Conservation (phyloP, 2,329 filamentous ascomycete species). For the Penicillium sumatraense region DNA sequence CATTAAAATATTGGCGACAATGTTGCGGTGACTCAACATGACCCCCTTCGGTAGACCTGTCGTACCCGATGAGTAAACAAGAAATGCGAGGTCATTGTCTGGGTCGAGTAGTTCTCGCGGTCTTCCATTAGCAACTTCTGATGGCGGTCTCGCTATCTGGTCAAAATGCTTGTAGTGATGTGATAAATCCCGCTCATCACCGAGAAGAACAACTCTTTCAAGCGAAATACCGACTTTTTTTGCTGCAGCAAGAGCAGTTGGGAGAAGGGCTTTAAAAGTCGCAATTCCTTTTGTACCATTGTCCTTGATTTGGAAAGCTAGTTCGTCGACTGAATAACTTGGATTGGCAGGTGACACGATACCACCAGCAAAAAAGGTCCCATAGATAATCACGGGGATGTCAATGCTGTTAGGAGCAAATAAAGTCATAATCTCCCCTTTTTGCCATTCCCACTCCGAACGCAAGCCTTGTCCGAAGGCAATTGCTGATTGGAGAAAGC, state of each 20-base stretch:
- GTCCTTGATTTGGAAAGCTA: constrained; percentile 16
- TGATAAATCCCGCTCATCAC: neutral
- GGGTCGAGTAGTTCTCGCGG: constrained; percentile 6
- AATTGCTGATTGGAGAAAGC: neutral
- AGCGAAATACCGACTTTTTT: constrained; percentile 1
- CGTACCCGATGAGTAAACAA: constrained; percentile 39
- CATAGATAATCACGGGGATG: constrained; percentile 18
- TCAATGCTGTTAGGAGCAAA: constrained; percentile 23
- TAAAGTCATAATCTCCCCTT: constrained; percentile 21
- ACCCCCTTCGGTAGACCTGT: constrained; percentile 35
- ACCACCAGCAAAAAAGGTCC: constrained; percentile 21
- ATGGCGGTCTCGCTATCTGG: neutral
- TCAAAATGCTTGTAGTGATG: neutral
- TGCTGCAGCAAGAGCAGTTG: constrained; percentile 10
- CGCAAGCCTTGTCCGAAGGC: constrained; percentile 16
- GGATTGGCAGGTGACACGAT: constrained; percentile 25
- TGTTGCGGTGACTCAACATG: constrained; percentile 23
- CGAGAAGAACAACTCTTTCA: constrained; percentile 13
- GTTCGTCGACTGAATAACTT: constrained; percentile 14
- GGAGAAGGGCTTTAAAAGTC: constrained; percentile 9
- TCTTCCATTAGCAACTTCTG: neutral
- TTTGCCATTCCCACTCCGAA: constrained; percentile 15
- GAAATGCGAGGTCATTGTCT: constrained; percentile 20
- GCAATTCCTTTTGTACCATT: constrained; percentile 19
- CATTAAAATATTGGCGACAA: constrained; percentile 20